Conservation (phyloP, 352 stramenopile genomes). For the Thalassiosira hispida region DNA sequence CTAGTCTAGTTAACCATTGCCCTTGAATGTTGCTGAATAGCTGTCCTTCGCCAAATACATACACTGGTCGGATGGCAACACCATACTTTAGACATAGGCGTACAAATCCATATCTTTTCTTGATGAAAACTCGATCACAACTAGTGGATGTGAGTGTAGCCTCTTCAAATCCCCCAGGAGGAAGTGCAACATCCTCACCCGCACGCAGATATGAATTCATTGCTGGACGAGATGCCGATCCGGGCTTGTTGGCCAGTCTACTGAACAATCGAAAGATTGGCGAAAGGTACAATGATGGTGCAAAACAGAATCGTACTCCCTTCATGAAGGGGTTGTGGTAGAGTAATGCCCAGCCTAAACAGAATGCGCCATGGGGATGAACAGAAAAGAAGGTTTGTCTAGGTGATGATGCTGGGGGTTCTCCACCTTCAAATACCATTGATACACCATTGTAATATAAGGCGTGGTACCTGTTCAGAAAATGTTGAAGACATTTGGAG, state of each 20-base stretch:
- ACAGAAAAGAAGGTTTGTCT: slow-evolving; percentile 56
- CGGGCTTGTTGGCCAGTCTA: slow-evolving; percentile 42
- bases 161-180: slow-evolving; percentile 94
- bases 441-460: slow-evolving; percentile 35
- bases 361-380: slow-evolving; percentile 70
- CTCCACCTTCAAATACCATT: slow-evolving; percentile 41
- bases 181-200: slow-evolving; percentile 68
- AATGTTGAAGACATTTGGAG: slow-evolving; percentile 20
- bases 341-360: slow-evolving; percentile 60
- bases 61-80: slow-evolving; percentile 88
- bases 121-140: slow-evolving; percentile 90
- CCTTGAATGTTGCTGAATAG: slow-evolving; percentile 90
- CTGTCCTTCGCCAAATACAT: slow-evolving; percentile 92
- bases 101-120: slow-evolving; percentile 92
- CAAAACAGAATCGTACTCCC: slow-evolving; percentile 65
- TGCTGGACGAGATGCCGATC: slow-evolving; percentile 24
- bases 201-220: slow-evolving; percentile 59
- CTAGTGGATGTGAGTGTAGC: slow-evolving; percentile 88
- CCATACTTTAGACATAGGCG: slow-evolving; percentile 91
- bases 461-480: slow-evolving; percentile 41
- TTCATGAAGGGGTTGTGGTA: slow-evolving; percentile 51
- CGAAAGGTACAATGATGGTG: slow-evolving; percentile 48
- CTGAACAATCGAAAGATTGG: slow-evolving; percentile 49
- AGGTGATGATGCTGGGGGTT: slow-evolving; percentile 25
- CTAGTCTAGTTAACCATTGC: slow-evolving; percentile 85